Conservation (phyloP, 345 rosid species). For the Eucalyptus pumila region DNA sequence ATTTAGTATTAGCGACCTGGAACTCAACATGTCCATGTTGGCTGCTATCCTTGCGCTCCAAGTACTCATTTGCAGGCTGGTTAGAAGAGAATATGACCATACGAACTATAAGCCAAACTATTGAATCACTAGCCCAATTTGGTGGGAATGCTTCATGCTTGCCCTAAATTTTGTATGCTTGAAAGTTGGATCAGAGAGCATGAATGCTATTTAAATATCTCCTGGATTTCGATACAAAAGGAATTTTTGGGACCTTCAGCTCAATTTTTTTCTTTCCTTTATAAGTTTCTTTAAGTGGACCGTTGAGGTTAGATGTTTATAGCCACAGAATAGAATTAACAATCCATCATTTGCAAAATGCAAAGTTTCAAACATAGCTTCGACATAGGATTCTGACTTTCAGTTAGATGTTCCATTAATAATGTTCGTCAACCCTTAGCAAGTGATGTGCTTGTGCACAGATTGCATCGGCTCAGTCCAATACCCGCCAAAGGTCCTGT, state of each 20-base stretch:
- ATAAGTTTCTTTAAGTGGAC: neutral
- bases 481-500: neutral
- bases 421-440: neutral
- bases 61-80: neutral
- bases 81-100: neutral
- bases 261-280: neutral
- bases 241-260: slow-evolving; percentile 12
- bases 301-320: neutral
- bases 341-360: neutral
- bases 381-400: neutral
- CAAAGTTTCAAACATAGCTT: neutral
- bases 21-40: neutral
- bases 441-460: neutral
- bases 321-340: neutral
- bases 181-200: slow-evolving; percentile 25
- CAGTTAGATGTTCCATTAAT: neutral
- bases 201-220: slow-evolving; percentile 23
- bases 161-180: neutral
- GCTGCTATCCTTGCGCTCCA: neutral
- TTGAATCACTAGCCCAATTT: neutral
- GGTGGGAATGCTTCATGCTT: neutral
- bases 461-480: neutral
- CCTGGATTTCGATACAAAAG: slow-evolving; percentile 26
- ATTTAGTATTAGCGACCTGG: neutral
- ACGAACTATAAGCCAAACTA: neutral